Percentiles rank a stretch among this genome's conserved stretches.
These are phyloP conservation scores for Geotrichum restrictum DNA, from an alignment of 1,139 yeast genomes.

Conservation along the genomic window DNA sequence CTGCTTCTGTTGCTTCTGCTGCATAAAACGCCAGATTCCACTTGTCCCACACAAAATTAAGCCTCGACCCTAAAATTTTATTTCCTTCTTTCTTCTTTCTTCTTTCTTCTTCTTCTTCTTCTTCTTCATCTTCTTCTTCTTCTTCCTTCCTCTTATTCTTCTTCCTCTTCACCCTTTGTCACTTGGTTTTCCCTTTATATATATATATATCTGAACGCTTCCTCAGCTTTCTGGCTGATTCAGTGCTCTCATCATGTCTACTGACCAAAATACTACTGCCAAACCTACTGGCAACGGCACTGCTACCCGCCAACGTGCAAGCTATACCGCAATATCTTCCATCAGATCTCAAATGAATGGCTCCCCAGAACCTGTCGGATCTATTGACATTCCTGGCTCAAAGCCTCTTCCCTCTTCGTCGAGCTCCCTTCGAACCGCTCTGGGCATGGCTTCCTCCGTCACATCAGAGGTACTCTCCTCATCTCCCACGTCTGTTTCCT, in stretches of 20 bases:
- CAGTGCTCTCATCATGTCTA: not conserved
- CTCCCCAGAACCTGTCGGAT: constrained; percentile 9
- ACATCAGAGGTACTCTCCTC: constrained; percentile 1
- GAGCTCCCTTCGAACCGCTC: constrained; percentile 4
- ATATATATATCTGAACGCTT: not conserved
- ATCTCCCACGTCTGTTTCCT: constrained; percentile 15
- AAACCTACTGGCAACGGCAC: not conserved
- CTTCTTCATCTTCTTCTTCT: not conserved
- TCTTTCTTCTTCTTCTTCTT: not conserved
- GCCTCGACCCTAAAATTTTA: not conserved
- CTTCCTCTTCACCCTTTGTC: not conserved
- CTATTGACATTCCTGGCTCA: constrained; percentile 13
- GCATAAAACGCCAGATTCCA: not conserved
- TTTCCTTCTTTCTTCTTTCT: too few species aligned
- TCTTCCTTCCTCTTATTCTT: not conserved
- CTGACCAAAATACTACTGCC: not conserved
- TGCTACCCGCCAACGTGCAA: constrained; percentile 1
- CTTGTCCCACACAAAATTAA: not conserved
- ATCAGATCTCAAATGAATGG: constrained; percentile 12
- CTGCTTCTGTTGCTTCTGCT: not conserved
- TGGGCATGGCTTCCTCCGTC: constrained; percentile 2
- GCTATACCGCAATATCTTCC: constrained; percentile 16
- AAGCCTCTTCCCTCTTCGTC: not conserved
- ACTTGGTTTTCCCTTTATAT: not conserved
- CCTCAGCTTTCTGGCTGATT: not conserved